These are phyloP conservation scores for Lagenidium giganteum DNA, from an alignment of 352 stramenopile genomes.

Conservation along the genomic window DNA sequence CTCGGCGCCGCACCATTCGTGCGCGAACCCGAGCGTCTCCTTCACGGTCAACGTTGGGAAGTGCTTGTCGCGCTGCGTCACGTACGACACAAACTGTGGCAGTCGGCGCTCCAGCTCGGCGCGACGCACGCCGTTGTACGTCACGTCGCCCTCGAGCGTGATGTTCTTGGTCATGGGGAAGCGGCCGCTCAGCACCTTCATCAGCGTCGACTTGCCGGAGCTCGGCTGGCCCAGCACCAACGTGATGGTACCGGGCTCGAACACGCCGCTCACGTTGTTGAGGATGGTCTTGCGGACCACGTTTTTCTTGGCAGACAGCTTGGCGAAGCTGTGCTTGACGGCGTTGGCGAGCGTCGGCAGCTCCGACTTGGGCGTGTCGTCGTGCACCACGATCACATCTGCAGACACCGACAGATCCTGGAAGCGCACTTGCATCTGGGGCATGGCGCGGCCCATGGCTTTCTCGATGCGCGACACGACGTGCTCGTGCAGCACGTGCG, in stretches of 20 bases:
- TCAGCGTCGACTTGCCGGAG: constrained; percentile 13
- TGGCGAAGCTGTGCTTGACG: constrained; percentile 1
- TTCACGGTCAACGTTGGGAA: constrained; percentile 24
- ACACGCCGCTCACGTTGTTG: constrained; percentile 30
- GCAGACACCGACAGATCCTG: constrained; percentile 11
- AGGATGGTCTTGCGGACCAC: constrained; percentile 23
- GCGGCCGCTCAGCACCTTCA: constrained; percentile 7
- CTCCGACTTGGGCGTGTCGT: constrained; percentile 8
- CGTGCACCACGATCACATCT: constrained; percentile 19
- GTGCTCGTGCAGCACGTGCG: constrained; percentile 29
- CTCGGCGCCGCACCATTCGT: constrained; percentile 15
- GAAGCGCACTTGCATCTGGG: constrained; percentile 39
- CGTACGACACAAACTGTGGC: constrained; percentile 10
- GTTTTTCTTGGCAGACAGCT: constrained; percentile 1
- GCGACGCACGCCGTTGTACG: constrained; percentile 5
- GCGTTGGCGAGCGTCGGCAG: constrained; percentile 12
- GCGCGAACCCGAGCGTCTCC: constrained; percentile 24
- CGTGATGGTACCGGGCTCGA: constrained; percentile 24
- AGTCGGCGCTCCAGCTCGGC: not conserved
- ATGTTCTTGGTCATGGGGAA: constrained; percentile 11
- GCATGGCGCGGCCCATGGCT: constrained; percentile 31
- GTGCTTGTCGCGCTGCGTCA: constrained; percentile 20
- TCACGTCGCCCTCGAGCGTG: constrained; percentile 3
- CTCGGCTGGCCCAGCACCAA: constrained; percentile 15
- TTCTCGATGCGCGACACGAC: constrained; percentile 23